These are phyloP conservation scores for Candida dendrica DNA, from an alignment of 805 yeast genomes.

Conservation along the genomic window DNA sequence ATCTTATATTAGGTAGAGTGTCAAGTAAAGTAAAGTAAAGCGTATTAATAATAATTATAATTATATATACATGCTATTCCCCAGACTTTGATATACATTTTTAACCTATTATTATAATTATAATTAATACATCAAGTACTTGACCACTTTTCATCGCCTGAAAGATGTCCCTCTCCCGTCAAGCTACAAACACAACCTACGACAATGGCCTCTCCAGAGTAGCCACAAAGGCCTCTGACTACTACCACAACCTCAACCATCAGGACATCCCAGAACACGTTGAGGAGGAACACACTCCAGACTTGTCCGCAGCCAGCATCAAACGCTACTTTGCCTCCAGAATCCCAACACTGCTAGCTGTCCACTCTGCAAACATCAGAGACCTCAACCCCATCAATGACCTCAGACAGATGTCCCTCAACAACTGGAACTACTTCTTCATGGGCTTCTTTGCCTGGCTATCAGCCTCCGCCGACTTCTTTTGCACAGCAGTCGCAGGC, in stretches of 20 bases:
- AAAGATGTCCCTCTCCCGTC: neutral
- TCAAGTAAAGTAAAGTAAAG: no score
- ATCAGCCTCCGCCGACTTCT: slow-evolving; percentile 68
- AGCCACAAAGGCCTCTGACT: neutral
- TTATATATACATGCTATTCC: neutral
- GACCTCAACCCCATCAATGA: slow-evolving; percentile 38
- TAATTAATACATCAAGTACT: neutral
- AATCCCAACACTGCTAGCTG: slow-evolving; percentile 16
- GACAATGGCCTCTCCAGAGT: neutral
- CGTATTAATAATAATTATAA: no score
- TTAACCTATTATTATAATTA: no score
- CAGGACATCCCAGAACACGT: neutral
- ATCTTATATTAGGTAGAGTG: no score
- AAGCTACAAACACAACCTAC: neutral
- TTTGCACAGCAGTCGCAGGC: slow-evolving; percentile 55
- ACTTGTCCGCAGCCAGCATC: slow-evolving; percentile 7
- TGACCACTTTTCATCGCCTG: neutral
- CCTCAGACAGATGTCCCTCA: slow-evolving; percentile 27
- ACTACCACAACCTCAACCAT: neutral
- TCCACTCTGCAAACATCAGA: slow-evolving; percentile 14
- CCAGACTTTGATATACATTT: neutral
- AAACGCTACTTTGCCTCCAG: slow-evolving; percentile 16
- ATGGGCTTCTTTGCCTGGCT: slow-evolving; percentile 64
- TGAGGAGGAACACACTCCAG: slow-evolving; percentile 6
- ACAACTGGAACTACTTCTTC: slow-evolving; percentile 50